phyloP scores from a whole-genome alignment of 306 rosid genomes.

The Gastrolobium bilobum region DNA sequence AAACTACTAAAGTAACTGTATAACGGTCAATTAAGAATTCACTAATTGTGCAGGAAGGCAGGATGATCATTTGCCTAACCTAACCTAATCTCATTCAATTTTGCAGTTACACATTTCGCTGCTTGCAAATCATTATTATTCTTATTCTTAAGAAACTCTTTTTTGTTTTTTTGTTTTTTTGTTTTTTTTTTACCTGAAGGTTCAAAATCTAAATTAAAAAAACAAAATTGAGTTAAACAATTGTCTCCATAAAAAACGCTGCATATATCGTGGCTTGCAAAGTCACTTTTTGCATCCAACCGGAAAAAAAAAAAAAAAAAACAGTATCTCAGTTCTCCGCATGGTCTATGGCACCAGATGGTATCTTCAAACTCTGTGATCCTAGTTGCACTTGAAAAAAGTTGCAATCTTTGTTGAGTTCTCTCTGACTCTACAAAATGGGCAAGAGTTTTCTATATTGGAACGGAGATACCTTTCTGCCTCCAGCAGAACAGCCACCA shows the following conservation, averaged over 20 bases:
- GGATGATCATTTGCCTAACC: conserved; percentile 26
- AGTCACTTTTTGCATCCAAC: conserved; percentile 22
- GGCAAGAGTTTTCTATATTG: conserved; percentile 33
- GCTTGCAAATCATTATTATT: conserved; percentile 42
- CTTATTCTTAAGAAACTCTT: neutral
- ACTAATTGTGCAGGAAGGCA: neutral
- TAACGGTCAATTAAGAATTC: neutral
- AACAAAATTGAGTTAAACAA: conserved; percentile 34
- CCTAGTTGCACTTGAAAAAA: conserved; percentile 45
- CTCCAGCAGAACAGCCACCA: conserved; percentile 59
- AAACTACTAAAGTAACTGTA: no score
- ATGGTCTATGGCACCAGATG: conserved; percentile 25
- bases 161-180: no score
- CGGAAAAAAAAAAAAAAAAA: conserved; percentile 23
- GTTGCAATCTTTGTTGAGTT: conserved; percentile 55
- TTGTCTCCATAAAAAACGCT: conserved; percentile 50
- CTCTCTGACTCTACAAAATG: conserved; percentile 53
- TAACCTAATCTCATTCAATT: conserved; percentile 42
- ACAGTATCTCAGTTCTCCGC: conserved; percentile 13
- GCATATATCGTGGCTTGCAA: conserved; percentile 21
- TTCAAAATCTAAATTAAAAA: conserved; percentile 12
- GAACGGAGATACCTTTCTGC: conserved; percentile 44
- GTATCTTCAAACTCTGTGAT: conserved; percentile 16
- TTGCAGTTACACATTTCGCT: conserved; percentile 38
- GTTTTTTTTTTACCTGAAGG: conserved; percentile 49